Evolutionary conservation across 257 asterid genomes (phyloP).

Genomic region (Nicotiana otophora): DNA sequence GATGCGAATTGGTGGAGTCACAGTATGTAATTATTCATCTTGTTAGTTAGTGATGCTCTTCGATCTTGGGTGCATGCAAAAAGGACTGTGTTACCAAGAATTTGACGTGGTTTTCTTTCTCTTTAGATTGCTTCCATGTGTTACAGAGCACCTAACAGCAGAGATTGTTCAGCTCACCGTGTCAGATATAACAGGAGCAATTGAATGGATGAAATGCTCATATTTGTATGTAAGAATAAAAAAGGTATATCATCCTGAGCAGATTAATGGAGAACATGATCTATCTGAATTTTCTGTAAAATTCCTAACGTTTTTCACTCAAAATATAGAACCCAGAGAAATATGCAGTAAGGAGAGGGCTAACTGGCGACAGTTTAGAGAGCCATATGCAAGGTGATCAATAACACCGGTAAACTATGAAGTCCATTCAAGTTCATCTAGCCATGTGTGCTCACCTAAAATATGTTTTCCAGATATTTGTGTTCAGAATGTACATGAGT

Average conservation of each 20-base stretch:
- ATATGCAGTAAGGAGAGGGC: conserved; percentile 57
- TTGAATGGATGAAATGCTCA: conserved; percentile 97
- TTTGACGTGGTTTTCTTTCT: conserved; percentile 25
- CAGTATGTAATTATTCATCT: conserved; percentile 62
- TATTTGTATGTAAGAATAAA: conserved; percentile 87
- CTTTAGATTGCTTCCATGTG: conserved; percentile 79
- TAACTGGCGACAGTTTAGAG: conserved; percentile 50
- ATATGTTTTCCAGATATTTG: conserved; percentile 57
- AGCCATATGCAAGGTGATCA: conserved; percentile 76
- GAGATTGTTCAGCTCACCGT: conserved; percentile 93
- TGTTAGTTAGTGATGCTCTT: conserved; percentile 8
- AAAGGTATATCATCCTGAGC: conserved; percentile 57
- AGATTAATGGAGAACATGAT: conserved; percentile 11
- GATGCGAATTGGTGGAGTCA: conserved; percentile 99
- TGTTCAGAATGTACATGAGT: conserved; percentile 78
- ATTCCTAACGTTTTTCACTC: conserved; percentile 31
- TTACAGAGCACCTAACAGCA: conserved; percentile 94
- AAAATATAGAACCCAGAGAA: conserved; percentile 75
- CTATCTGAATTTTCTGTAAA: conserved; percentile 11
- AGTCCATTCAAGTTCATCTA: background rate
- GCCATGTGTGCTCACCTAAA: conserved; percentile 8
- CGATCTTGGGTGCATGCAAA: background rate
- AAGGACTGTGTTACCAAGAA: conserved; percentile 4
- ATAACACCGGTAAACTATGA: conserved; percentile 1
- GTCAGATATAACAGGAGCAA: conserved; percentile 79